A percentile compares a stretch with the other conserved stretches of the same genome.
Conservation (phyloP, 164 flowering plant species). For the Tetracentron sinense region DNA sequence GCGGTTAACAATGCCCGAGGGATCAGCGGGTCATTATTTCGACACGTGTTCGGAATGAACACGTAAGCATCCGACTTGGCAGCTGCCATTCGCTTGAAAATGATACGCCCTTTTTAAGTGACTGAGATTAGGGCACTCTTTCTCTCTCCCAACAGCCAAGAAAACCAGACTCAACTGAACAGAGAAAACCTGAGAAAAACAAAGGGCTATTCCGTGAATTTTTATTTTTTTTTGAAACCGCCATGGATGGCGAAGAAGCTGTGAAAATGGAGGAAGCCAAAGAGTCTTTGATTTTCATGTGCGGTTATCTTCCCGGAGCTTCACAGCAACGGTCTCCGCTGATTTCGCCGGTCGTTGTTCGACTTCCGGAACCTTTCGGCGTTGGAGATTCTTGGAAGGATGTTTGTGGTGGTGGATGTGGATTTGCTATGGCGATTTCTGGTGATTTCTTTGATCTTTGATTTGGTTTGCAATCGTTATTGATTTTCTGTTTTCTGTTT, state of each 20-base stretch:
- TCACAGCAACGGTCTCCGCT: conserved; percentile 62
- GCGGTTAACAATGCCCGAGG: no score
- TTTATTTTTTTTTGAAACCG: conserved; percentile 6
- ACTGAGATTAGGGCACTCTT: conserved; percentile 7
- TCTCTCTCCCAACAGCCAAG: conserved; percentile 1
- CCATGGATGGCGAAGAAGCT: conserved; percentile 22
- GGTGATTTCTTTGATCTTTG: conserved; percentile 28
- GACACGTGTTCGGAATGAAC: no score
- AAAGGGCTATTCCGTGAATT: not conserved
- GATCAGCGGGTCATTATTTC: no score
- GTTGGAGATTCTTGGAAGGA: conserved; percentile 67
- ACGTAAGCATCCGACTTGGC: no score
- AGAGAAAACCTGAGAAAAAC: not conserved
- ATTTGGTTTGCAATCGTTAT: not conserved
- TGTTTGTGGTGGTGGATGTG: conserved; percentile 79
- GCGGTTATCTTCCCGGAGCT: conserved; percentile 79
- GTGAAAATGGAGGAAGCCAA: conserved; percentile 19
- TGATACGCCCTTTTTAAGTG: no score
- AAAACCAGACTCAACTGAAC: not conserved
- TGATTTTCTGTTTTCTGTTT: not conserved
- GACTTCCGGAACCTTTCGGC: conserved; percentile 27
- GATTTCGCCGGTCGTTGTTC: conserved; percentile 47
- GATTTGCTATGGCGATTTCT: conserved; percentile 71
- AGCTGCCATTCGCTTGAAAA: no score
- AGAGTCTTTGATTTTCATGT: conserved; percentile 45